These are phyloP conservation scores for Striga hermonthica DNA, from an alignment of 305 asterid species.

Conservation along the genomic window DNA sequence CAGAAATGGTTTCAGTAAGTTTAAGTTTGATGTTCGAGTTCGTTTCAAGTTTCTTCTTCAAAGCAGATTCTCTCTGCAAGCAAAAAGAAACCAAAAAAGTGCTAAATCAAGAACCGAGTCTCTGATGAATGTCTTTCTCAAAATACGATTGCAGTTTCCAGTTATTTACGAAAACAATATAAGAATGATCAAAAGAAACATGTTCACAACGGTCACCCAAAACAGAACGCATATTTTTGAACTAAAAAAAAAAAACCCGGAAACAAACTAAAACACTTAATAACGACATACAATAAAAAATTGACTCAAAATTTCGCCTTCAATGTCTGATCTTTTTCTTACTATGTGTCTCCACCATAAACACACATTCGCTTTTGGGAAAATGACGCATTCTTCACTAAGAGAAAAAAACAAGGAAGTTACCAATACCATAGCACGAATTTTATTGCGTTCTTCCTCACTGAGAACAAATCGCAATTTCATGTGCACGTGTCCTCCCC, in stretches of 20 bases:
- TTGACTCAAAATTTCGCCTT: no score
- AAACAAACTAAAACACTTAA: no score
- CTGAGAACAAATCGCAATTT: constrained; percentile 67
- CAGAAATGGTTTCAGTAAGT: constrained; percentile 36
- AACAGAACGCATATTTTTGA: no score
- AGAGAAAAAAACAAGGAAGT: background rate
- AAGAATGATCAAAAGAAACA: background rate
- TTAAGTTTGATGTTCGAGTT: constrained; percentile 34
- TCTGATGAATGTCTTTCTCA: no score
- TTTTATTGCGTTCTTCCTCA: constrained; percentile 64
- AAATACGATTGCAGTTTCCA: no score
- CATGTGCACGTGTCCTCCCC: constrained; percentile 74
- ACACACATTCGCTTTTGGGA: no score
- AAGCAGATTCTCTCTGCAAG: constrained; percentile 74
- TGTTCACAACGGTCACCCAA: background rate
- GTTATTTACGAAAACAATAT: background rate
- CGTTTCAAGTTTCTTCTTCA: constrained; percentile 62
- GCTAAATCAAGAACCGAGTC: background rate
- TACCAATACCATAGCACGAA: constrained; percentile 83
- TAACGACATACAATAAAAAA: no score
- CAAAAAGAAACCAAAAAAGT: constrained; percentile 4
- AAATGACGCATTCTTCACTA: background rate
- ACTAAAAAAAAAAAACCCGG: no score
- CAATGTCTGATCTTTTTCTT: no score
- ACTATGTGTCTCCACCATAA: no score